phyloP scores from a whole-genome alignment of 176 grass and related monocot genomes.

The Alopecurus myosuroides region DNA sequence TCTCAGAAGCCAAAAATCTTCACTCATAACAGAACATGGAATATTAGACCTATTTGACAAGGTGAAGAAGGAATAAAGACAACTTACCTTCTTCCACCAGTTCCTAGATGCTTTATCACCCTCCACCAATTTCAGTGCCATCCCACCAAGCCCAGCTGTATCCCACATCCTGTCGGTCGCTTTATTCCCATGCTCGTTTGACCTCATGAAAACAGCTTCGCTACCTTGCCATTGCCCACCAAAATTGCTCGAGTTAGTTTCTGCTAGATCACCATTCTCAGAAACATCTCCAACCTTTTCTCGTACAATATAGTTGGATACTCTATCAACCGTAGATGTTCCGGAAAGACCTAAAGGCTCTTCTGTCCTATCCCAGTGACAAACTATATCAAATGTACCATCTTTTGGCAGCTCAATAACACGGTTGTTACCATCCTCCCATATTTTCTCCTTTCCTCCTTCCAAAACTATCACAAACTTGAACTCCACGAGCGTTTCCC shows the following conservation, averaged over 20 bases:
- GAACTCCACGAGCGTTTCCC: conserved; percentile 50
- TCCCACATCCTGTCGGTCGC: conserved; percentile 55
- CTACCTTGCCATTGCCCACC: conserved; percentile 77
- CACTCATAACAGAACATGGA: too few species aligned
- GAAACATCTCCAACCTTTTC: conserved; percentile 6
- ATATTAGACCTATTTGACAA: neutral
- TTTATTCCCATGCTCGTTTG: conserved; percentile 66
- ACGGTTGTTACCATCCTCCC: conserved; percentile 75
- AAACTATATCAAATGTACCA: conserved; percentile 59
- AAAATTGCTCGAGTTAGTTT: conserved; percentile 43
- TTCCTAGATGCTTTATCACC: conserved; percentile 72
- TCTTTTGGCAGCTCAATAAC: conserved; percentile 48
- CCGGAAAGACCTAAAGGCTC: conserved; percentile 46
- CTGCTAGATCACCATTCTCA: neutral
- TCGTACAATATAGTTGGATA: neutral
- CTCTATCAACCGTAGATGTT: neutral
- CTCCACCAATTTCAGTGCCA: conserved; percentile 66
- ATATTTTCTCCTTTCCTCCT: conserved; percentile 50
- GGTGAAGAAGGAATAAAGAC: neutral
- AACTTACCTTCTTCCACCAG: conserved; percentile 90
- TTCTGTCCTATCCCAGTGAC: conserved; percentile 73
- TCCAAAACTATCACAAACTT: conserved; percentile 75
- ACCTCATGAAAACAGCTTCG: conserved; percentile 64
- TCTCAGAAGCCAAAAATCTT: too few species aligned
- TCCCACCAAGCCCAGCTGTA: conserved; percentile 58